Evolutionary conservation across 345 rosid genomes (phyloP).

Genomic region (Lepidium sativum): DNA sequence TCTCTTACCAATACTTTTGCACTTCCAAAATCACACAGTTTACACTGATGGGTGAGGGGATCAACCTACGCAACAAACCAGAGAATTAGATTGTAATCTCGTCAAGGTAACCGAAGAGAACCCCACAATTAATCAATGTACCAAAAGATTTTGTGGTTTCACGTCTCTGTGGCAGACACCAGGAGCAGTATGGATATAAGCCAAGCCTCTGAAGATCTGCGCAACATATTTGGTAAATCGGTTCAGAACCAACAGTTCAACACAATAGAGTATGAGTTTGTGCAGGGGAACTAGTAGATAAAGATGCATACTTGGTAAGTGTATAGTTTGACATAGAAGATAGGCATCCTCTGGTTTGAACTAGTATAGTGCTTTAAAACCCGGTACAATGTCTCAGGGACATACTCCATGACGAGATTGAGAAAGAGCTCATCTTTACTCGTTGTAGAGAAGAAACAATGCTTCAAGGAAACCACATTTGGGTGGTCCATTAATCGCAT

Average conservation of each 20-base stretch:
- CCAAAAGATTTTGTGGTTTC: conserved; percentile 94
- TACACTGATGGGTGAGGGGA: conserved; percentile 75
- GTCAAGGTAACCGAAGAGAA: background rate
- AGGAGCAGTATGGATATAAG: conserved; percentile 67
- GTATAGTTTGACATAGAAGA: conserved; percentile 68
- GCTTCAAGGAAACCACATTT: conserved; percentile 70
- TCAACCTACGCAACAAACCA: conserved; percentile 46
- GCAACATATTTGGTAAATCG: conserved; percentile 6
- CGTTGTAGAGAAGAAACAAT: conserved; percentile 83
- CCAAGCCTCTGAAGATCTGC: conserved; percentile 60
- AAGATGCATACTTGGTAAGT: conserved; percentile 54
- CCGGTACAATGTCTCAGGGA: conserved; percentile 61
- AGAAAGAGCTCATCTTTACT: conserved; percentile 61
- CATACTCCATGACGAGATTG: conserved; percentile 82
- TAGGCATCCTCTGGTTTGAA: conserved; percentile 67
- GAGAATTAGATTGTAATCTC: background rate
- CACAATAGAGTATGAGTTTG: background rate
- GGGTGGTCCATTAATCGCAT: conserved; percentile 86
- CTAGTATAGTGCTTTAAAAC: conserved; percentile 59
- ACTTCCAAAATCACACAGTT: conserved; percentile 81
- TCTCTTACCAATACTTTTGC: conserved; percentile 69
- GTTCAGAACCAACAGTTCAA: conserved; percentile 10
- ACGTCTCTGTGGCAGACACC: conserved; percentile 90
- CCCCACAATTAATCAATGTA: conserved; percentile 21
- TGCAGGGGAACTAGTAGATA: background rate